phyloP scores from a whole-genome alignment of 768 basidiomycete species.

The Podaxis sp. region DNA sequence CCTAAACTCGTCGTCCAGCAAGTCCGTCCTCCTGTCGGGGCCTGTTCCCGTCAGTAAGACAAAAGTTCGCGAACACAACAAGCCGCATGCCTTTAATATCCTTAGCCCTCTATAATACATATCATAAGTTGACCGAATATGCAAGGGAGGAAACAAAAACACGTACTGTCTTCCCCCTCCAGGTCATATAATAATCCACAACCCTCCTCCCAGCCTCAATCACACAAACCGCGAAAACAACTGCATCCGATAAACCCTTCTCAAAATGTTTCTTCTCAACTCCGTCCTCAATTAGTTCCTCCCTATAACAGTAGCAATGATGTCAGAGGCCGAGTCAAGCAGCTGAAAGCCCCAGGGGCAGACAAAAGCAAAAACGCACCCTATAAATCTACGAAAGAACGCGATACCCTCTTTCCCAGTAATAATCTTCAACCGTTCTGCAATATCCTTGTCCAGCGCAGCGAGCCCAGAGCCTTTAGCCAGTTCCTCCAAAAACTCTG shows the following conservation, averaged over 20 bases:
- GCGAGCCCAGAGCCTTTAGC: constrained; percentile 29
- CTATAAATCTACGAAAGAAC: constrained; percentile 39
- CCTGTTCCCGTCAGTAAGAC: neutral
- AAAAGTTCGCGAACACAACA: neutral
- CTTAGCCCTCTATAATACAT: constrained; percentile 19
- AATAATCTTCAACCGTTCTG: constrained; percentile 39
- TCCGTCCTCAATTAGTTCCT: constrained; percentile 5
- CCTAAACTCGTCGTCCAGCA: constrained; percentile 43
- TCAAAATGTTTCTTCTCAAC: constrained; percentile 1
- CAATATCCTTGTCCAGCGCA: constrained; percentile 27
- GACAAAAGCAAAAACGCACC: constrained; percentile 29
- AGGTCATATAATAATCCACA: constrained; percentile 52
- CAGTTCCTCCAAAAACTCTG: constrained; percentile 44
- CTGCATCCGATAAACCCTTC: constrained; percentile 25
- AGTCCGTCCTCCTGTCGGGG: constrained; percentile 27
- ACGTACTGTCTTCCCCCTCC: constrained; percentile 41
- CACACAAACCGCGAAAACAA: constrained; percentile 46
- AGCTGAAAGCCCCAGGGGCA: neutral
- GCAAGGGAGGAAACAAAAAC: constrained; percentile 6
- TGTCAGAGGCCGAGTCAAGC: neutral
- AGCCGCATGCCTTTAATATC: constrained; percentile 22
- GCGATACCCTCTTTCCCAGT: constrained; percentile 38
- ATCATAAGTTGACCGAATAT: neutral
- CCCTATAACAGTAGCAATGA: neutral
- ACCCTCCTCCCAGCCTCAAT: constrained; percentile 37